Evolutionary conservation across 257 asterid genomes (phyloP), one percentile per base, ranked within the genome.

Genomic region (Echium plantagineum): DNA sequence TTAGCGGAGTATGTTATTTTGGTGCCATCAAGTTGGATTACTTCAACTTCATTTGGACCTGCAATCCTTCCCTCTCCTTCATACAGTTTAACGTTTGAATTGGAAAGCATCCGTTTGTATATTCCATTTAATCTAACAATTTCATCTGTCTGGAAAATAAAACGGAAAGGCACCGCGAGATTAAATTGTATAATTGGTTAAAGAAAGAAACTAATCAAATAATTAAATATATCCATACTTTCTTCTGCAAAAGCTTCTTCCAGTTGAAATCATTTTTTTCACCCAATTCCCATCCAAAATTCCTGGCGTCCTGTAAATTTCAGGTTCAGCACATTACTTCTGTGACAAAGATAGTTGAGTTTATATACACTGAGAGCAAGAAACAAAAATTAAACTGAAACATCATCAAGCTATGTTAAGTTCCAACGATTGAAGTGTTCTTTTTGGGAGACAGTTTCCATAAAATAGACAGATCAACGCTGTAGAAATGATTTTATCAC

Each of bases 51-150:
- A 80, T 93, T 85, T 48, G 96, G 96, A 75, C 96, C 90, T 61
- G 85, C 74, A 52, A 93, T 78, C 81, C 80, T 86, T 66, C 99
- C 99, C 78, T 89, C 97, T 66, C 99, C 99, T 84, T 93, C 99
- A 63, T 75, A 93, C 60, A 93, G 85, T 81, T 89, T 89, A 59
- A 86, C 98, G 66, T 93, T 94, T 7, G 98, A 87, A 70, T 78
- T 84, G 63, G 97, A 63, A 73, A 93, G 99, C 60, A 89, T 70
- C 26, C 96, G 73, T 77, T 89, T 93, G 72, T 93, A 89, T 66
- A 93, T 83, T 69, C 94, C 99, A 76, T 74, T 86, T 73, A 93
- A 77, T 79, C 99, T 79, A 54, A 84, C 72, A 65, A 93, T 89
- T 79, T 93, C 99, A 74, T 89, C 90, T 35, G 94, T 89, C 99